Conservation (phyloP, 148 eudicot species). For the Tetragonia tetragonoides region DNA sequence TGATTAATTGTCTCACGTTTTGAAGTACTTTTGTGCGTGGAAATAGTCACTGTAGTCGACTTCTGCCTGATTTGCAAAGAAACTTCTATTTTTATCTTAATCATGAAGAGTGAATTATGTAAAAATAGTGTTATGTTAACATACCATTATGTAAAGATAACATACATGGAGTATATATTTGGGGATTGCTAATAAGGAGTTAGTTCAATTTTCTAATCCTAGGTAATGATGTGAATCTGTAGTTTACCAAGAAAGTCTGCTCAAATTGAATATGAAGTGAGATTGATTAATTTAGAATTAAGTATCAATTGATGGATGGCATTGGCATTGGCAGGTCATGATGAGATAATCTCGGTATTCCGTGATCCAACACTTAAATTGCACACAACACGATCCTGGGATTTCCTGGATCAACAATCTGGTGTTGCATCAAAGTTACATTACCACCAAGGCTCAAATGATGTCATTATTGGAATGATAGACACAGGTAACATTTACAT, state of each 20-base stretch:
- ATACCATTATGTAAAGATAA: too few species aligned
- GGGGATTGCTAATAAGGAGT: too few species aligned
- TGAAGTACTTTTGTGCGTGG: too few species aligned
- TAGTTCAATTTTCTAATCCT: too few species aligned
- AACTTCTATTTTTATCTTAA: too few species aligned
- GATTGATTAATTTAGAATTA: too few species aligned
- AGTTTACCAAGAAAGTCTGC: background rate
- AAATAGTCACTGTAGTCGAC: too few species aligned
- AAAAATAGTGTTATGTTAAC: too few species aligned
- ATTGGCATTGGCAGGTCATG: constrained; percentile 40
- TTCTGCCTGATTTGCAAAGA: too few species aligned
- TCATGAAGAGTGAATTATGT: too few species aligned
- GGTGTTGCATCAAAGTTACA: constrained; percentile 25
- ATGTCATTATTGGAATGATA: constrained; percentile 63
- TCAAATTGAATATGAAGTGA: background rate
- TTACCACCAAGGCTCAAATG: constrained; percentile 22
- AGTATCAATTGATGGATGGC: background rate
- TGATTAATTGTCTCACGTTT: too few species aligned
- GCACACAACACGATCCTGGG: constrained; percentile 75
- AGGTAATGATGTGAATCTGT: background rate
- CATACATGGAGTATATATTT: too few species aligned
- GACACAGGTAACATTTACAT: constrained; percentile 47
- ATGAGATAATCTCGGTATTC: constrained; percentile 59
- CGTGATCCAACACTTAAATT: constrained; percentile 51
- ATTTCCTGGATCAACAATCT: constrained; percentile 51